A percentile compares a stretch with the other conserved stretches of the same genome.
Evolutionary conservation across 1,139 yeast genomes (phyloP).

Genomic region (Saccharomyces hybrid): DNA sequence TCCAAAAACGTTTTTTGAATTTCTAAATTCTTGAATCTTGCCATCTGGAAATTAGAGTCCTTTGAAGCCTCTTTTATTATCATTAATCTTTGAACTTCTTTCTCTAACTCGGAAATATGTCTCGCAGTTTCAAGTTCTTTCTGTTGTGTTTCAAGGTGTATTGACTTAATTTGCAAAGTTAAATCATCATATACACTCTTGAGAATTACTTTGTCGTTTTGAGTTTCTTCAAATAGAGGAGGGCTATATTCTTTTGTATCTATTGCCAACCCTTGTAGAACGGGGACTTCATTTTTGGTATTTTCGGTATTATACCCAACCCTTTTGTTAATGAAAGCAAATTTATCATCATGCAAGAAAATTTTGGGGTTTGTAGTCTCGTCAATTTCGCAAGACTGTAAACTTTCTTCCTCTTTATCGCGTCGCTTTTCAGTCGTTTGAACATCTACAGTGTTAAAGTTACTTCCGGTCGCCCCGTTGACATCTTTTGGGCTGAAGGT

Average conservation of each 20-base stretch:
- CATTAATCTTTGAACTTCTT: neutral
- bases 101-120: neutral
- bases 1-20: neutral
- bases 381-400: neutral
- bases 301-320: neutral
- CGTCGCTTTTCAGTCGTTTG: neutral
- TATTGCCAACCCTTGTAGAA: neutral
- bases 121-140: neutral
- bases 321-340: neutral
- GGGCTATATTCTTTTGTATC: neutral
- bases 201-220: neutral
- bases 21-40: neutral
- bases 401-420: neutral
- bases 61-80: neutral
- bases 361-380: neutral
- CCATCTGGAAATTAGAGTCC: neutral
- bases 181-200: neutral
- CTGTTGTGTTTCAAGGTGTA: neutral
- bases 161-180: neutral
- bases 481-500: neutral
- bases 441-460: neutral
- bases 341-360: neutral
- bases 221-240: neutral
- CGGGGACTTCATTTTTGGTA: neutral
- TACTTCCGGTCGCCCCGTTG: neutral